A percentile compares a stretch with the other conserved stretches of the same genome.
phyloP scores from a whole-genome alignment of 148 eudicot genomes.

The Talinum fruticosum region DNA sequence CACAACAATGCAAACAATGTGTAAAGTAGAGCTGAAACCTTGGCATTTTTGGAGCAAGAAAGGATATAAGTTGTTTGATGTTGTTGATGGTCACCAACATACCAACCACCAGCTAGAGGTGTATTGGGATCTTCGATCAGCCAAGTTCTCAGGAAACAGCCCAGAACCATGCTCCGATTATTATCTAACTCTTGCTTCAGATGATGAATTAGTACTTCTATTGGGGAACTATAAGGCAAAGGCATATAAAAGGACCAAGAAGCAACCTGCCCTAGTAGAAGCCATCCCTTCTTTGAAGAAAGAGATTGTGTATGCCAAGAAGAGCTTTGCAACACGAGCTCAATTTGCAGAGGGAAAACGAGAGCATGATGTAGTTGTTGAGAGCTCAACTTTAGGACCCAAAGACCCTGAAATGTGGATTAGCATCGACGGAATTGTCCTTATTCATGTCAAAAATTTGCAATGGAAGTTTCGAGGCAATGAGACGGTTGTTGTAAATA shows the following conservation, averaged over 20 bases:
- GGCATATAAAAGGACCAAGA: slow-evolving; percentile 70
- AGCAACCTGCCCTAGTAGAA: slow-evolving; percentile 58
- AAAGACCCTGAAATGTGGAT: slow-evolving; percentile 78
- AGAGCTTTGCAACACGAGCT: slow-evolving; percentile 47
- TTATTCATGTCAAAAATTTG: slow-evolving; percentile 56
- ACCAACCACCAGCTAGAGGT: slow-evolving; percentile 42
- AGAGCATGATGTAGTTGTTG: slow-evolving; percentile 49
- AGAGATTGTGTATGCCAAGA: slow-evolving; percentile 55
- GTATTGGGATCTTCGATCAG: slow-evolving; percentile 81
- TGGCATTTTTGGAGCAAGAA: slow-evolving; percentile 93
- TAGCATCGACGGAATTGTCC: slow-evolving; percentile 63
- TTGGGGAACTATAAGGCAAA: slow-evolving; percentile 72
- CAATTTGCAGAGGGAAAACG: slow-evolving; percentile 33
- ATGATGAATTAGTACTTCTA: slow-evolving; percentile 67
- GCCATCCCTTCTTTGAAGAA: slow-evolving; percentile 54
- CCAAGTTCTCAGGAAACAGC: slow-evolving; percentile 55
- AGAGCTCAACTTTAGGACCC: slow-evolving; percentile 48
- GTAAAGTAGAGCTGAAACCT: slow-evolving; percentile 83
- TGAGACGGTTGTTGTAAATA: slow-evolving; percentile 60
- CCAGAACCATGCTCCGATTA: slow-evolving; percentile 75
- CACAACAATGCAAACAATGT: slow-evolving; percentile 35
- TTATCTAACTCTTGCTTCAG: slow-evolving; percentile 68
- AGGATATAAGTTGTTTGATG: slow-evolving; percentile 64
- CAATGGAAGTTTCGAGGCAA: slow-evolving; percentile 95
- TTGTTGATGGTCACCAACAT: slow-evolving; percentile 34